Conservation (phyloP, 1,139 yeast genomes). For the Meyerozyma sp. region DNA sequence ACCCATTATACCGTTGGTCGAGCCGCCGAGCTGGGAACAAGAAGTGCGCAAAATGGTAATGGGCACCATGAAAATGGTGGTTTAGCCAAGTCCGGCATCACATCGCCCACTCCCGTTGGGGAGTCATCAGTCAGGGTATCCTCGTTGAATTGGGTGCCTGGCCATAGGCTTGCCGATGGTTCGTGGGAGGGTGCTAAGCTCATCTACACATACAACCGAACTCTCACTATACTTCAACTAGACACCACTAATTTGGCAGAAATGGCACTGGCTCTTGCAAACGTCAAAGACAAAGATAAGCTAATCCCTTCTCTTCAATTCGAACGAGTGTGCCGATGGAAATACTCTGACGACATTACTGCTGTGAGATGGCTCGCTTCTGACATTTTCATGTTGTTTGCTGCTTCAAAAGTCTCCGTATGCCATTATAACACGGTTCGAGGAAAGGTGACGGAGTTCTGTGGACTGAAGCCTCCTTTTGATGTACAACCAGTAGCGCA, state of each 20-base stretch:
- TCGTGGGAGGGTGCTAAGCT: slow-evolving; percentile 38
- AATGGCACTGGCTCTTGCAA: slow-evolving; percentile 22
- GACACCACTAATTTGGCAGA: slow-evolving; percentile 24
- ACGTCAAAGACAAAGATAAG: slow-evolving; percentile 36
- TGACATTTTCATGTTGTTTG: slow-evolving; percentile 27
- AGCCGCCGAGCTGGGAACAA: neutral
- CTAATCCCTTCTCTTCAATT: slow-evolving; percentile 34
- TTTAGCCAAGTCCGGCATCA: neutral
- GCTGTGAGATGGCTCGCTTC: slow-evolving; percentile 58
- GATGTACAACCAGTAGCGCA: neutral
- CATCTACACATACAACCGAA: slow-evolving; percentile 65
- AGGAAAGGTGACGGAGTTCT: neutral
- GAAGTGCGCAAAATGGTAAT: neutral
- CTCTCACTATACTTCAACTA: slow-evolving; percentile 52
- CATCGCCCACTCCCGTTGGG: neutral
- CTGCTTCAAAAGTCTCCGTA: neutral
- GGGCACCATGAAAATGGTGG: neutral
- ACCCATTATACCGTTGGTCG: slow-evolving; percentile 49
- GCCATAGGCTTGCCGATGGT: slow-evolving; percentile 18
- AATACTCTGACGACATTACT: slow-evolving; percentile 28
- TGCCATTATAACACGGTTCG: neutral
- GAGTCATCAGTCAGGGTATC: slow-evolving; percentile 27
- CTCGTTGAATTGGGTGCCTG: slow-evolving; percentile 56
- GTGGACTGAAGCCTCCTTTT: neutral
- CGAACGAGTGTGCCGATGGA: slow-evolving; percentile 42